Evolutionary conservation across 306 rosid genomes (phyloP), one percentile per base, ranked within the genome.

Genomic region (Psophocarpus tetragonolobus): DNA sequence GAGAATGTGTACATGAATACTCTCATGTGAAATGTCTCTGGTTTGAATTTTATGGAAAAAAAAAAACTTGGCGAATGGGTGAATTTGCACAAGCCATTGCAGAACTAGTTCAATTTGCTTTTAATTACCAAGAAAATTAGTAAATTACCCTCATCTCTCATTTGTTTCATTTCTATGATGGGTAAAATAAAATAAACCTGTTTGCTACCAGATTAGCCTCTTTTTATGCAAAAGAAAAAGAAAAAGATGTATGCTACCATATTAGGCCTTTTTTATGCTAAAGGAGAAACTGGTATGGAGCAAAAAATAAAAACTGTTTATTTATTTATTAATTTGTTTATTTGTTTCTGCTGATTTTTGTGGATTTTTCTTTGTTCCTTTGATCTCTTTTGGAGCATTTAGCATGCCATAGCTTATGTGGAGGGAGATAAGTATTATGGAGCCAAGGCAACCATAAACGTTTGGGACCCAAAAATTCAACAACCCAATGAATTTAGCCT

Each of bases 321-420:
- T 14, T 50, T 63, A 27, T 35, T 41, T 75, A 2, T 56, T 61
- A n/a, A 17, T 8, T 73, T 47, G 12, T 14, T 20, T 76, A 1
- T 18, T 65, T 57, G 24, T 26, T 65, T 77, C 27, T 81, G 15
- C 57, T 83, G 35, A 53, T 39, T 61, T 61, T 73, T 11, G 6
- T 69, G 33, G 65, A 62, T 53, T 74, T 81, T 76, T 71, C 12
- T 58, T 51, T 13, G 2, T 72, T 66, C 35, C 12, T 81, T 51
- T 71, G 57, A 60, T 84, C 23, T 13, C n/a, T 48, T 71, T 83
- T 83, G 87, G 84, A 77, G 78, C 57, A 32, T 24, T 71, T 68
- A 88, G 91, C 88, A 88, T 84, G 91, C 91, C 47, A 84, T 83
- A 65, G 89, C 36, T 6, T 85, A 82, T 84, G 91, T 85, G 73